Percentiles rank a stretch among this genome's conserved stretches.
phyloP scores from a whole-genome alignment of 2,329 filamentous ascomycete genomes.

The Pyricularia pennisetigena region DNA sequence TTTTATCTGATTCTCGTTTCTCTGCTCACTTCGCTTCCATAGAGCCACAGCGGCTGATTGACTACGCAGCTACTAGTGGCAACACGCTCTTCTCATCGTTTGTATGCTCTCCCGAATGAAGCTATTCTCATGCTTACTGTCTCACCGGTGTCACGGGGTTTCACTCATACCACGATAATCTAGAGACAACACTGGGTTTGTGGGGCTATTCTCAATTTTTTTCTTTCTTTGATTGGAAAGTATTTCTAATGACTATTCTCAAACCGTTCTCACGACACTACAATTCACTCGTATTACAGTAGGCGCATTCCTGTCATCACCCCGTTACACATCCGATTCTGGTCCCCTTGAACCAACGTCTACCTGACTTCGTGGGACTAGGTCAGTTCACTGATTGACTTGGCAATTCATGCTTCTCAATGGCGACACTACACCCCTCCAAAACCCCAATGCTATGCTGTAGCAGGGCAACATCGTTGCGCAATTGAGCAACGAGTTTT shows the following conservation, averaged over 20 bases:
- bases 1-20: background rate
- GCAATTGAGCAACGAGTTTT: background rate
- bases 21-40: background rate
- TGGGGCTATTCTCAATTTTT: background rate
- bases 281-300: background rate
- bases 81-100: background rate
- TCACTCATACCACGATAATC: background rate
- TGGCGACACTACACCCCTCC: background rate
- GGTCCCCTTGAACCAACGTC: background rate
- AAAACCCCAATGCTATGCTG: background rate
- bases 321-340: background rate
- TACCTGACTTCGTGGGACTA: background rate
- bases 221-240: background rate
- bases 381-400: background rate
- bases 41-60: background rate
- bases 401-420: background rate
- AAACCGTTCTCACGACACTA: too few species aligned
- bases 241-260: background rate
- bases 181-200: background rate
- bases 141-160: background rate
- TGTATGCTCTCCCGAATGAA: background rate
- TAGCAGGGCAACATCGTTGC: background rate
- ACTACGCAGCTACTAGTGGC: background rate
- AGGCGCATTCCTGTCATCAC: background rate
- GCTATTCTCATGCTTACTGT: background rate